Percentiles rank a stretch among this genome's conserved stretches.
Evolutionary conservation across 768 basidiomycete species (phyloP).

Genomic region (Psilocybe cyanescens): DNA sequence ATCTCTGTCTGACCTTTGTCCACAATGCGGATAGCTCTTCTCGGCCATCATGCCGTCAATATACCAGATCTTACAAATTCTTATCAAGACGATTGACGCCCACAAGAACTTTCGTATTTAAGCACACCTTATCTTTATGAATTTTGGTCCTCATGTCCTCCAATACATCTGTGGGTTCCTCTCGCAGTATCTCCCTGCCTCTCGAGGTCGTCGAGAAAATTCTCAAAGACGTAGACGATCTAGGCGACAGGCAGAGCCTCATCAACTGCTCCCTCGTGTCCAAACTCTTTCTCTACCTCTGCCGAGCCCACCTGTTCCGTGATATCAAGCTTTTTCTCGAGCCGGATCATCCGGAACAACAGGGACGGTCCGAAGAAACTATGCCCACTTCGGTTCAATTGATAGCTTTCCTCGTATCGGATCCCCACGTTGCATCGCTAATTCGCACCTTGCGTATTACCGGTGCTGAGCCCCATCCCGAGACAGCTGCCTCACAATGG

Average conservation of each 20-base stretch:
- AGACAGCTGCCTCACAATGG: background rate
- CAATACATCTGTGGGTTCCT: background rate
- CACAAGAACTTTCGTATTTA: background rate
- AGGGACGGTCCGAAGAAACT: background rate
- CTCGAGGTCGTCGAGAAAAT: constrained; percentile 18
- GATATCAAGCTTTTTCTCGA: constrained; percentile 10
- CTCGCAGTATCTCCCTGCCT: constrained; percentile 7
- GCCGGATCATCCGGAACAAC: background rate
- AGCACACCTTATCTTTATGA: background rate
- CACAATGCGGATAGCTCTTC: background rate
- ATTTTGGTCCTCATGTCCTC: background rate
- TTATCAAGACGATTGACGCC: background rate
- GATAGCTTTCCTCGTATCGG: constrained; percentile 14
- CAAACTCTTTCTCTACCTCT: constrained; percentile 9
- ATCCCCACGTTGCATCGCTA: background rate
- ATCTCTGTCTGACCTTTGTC: background rate
- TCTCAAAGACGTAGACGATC: constrained; percentile 5
- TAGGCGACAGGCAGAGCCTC: constrained; percentile 1
- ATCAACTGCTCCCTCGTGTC: constrained; percentile 17
- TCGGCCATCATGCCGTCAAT: background rate
- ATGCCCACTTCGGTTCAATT: background rate
- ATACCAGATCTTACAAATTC: background rate
- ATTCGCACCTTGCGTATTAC: background rate
- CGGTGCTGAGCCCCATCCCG: background rate
- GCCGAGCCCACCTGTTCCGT: constrained; percentile 19